phyloP scores from a whole-genome alignment of 805 yeast species.

The Monosporozyma siamensis region DNA sequence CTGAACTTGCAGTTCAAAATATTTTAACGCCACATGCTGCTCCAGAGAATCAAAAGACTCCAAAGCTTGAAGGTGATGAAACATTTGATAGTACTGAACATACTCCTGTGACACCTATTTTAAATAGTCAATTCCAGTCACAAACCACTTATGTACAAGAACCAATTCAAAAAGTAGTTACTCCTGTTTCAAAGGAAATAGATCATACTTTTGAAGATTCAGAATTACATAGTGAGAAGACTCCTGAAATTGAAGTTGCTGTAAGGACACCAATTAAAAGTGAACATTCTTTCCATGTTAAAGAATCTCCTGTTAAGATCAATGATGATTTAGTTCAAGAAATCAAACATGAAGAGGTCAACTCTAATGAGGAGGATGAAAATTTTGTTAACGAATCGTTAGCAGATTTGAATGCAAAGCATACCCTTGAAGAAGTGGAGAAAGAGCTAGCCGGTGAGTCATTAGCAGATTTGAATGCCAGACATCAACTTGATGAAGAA shows the following conservation, averaged over 20 bases:
- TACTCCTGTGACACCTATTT: background rate
- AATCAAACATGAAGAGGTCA: background rate
- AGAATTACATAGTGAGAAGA: background rate
- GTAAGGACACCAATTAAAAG: background rate
- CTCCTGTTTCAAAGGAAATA: background rate
- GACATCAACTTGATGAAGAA: background rate
- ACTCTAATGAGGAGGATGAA: too few relatives aligned
- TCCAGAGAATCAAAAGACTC: conserved; percentile 10
- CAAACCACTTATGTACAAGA: background rate
- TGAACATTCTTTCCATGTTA: background rate
- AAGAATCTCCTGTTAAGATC: background rate
- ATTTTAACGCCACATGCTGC: conserved; percentile 23
- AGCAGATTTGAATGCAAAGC: too few relatives aligned
- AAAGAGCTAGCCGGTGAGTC: too few relatives aligned
- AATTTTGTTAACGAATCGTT: too few relatives aligned
- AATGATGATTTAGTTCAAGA: background rate
- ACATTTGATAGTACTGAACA: background rate
- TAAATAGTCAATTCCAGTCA: background rate
- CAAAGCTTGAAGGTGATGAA: conserved; percentile 3
- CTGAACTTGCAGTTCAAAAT: conserved; percentile 10
- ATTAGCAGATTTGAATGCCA: too few relatives aligned
- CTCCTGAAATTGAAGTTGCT: background rate
- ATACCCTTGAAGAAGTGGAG: too few relatives aligned
- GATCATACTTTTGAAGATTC: background rate
- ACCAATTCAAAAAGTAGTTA: background rate